These are phyloP conservation scores for Pseudoneurospora amorphoporcata DNA, from an alignment of 495 filamentous ascomycete species.

Conservation along the genomic window DNA sequence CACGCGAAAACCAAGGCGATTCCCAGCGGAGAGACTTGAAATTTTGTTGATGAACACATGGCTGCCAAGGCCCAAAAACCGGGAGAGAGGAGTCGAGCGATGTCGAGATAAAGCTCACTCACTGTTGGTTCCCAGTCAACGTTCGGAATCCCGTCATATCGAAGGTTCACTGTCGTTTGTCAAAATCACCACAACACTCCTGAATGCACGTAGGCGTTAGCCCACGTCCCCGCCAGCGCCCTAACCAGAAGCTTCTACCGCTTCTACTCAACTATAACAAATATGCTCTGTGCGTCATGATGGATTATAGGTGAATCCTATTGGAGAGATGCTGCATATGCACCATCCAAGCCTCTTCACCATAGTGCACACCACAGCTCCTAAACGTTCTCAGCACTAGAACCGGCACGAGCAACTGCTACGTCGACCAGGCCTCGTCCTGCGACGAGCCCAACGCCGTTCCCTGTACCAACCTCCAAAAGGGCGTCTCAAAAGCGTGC, in stretches of 20 bases:
- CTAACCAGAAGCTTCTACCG: too few relatives aligned
- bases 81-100: not conserved
- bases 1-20: not conserved
- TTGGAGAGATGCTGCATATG: too few relatives aligned
- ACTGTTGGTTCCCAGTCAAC: not conserved
- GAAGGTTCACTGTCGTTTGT: not conserved
- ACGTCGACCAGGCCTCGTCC: constrained; percentile 4
- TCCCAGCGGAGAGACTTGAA: not conserved
- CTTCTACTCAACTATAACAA: too few relatives aligned
- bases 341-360: too few relatives aligned
- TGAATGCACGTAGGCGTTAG: not conserved
- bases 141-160: not conserved
- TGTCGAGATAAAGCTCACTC: not conserved
- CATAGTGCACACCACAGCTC: too few relatives aligned
- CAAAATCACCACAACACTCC: not conserved
- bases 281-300: too few relatives aligned
- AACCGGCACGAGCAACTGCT: constrained; percentile 1
- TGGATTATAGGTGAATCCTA: too few relatives aligned
- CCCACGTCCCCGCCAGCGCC: too few relatives aligned
- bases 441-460: constrained; percentile 3
- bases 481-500: constrained; percentile 6
- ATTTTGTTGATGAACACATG: not conserved
- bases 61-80: not conserved
- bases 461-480: constrained; percentile 3
- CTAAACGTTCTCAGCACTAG: not conserved